Evolutionary conservation across 306 rosid species (phyloP), one percentile per base, ranked within the genome.

Genomic region (Dryas octopetala): DNA sequence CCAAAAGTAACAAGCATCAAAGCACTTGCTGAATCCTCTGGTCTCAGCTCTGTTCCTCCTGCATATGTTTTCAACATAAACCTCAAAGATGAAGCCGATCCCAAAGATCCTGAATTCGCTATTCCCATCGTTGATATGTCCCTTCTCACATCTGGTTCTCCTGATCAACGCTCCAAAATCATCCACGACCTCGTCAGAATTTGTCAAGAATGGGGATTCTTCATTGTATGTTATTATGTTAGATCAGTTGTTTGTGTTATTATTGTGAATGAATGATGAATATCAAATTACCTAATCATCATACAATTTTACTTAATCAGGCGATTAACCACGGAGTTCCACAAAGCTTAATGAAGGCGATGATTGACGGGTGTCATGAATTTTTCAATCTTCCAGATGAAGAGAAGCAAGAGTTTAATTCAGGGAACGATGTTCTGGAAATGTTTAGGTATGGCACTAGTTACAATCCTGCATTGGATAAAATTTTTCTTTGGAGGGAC

Each of bases 401-500:
- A 43, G 92, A 81, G 70, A 88, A 88, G 74, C 6, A 62, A 38
- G 86, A 83, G 62, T 83, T 81, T 65, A 71, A 38, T 14, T 62
- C 48, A 10, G 82, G 75, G 65, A 83, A 77, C 15, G 79, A 80
- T 1, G 72, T 83, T 32, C 70, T 68, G 15, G 26, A 76, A 14
- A 84, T 87, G 9, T 75, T 88, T 6, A 77, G 87, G 40, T 74
- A 55, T 5, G 89, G 92, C 9, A 85, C 89, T 3, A 88, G 89
- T 82, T 68, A 74, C 55, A 62, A 62, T 59, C 78, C 77, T 15
- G 43, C 62, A 44, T 52, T 57, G 4, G 92, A 88, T 32, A 61
- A 72, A 17, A 74, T 85, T 65, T 86, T 77, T 41, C 83, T 64
- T 13, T 86, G 92, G 92, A 86, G 90, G 76, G 88, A 88, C 55